These are phyloP conservation scores for Magnaporthiopsis poae DNA, from an alignment of 2,329 filamentous ascomycete genomes.

Conservation along the genomic window DNA sequence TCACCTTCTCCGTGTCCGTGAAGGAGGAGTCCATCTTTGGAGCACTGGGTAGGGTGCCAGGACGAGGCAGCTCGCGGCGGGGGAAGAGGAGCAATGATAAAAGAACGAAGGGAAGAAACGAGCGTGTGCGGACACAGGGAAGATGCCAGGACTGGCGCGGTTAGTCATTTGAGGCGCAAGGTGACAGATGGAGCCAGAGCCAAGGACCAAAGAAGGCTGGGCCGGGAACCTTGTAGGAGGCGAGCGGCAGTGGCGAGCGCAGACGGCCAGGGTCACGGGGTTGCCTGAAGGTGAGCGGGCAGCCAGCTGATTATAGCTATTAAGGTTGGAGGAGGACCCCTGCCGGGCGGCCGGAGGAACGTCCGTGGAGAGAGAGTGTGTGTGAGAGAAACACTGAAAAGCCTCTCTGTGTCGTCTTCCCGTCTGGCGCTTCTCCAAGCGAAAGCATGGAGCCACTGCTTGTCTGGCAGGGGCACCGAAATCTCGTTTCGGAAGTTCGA, in stretches of 20 bases:
- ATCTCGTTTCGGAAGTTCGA: conserved; percentile 7
- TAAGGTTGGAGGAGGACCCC: background rate
- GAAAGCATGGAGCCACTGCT: conserved; percentile 4
- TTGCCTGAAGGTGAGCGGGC: background rate
- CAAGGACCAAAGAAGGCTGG: conserved; percentile 2
- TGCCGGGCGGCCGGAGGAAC: background rate
- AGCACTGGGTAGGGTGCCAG: conserved; percentile 10
- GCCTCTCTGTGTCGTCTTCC: background rate
- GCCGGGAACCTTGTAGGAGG: background rate
- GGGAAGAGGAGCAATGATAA: conserved; percentile 14
- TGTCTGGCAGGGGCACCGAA: background rate
- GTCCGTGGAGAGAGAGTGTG: background rate
- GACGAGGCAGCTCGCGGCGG: conserved; percentile 11
- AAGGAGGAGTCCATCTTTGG: conserved; percentile 35
- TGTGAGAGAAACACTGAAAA: conserved; percentile 1
- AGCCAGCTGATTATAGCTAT: conserved; percentile 2
- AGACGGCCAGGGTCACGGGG: conserved; percentile 5
- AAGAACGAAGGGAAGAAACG: conserved; percentile 16
- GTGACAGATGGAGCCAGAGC: conserved; percentile 11
- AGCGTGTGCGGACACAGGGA: conserved; percentile 18
- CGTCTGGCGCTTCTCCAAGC: conserved; percentile 4
- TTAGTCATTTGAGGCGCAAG: conserved; percentile 25
- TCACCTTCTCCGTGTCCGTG: conserved; percentile 43
- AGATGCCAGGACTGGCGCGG: conserved; percentile 19
- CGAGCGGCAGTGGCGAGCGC: conserved; percentile 8